Conservation (phyloP, 345 rosid genomes). For the Xanthoceras sorbifolium region DNA sequence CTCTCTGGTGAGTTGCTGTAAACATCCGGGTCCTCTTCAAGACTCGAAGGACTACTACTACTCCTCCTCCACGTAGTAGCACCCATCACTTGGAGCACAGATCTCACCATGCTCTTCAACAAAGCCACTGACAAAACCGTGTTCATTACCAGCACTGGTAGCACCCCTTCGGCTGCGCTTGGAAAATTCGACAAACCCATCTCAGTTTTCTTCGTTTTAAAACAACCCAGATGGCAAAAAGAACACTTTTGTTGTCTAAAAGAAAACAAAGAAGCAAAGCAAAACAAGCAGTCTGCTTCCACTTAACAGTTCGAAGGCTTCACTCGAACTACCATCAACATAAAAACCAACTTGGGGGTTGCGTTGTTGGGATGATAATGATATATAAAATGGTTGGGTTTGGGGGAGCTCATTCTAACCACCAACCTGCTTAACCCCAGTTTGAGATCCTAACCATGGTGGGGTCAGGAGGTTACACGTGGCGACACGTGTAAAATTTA, state of each 20-base stretch:
- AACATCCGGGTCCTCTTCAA: constrained; percentile 31
- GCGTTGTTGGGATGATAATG: too few relatives aligned
- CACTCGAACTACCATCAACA: not conserved
- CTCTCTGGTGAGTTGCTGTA: constrained; percentile 5
- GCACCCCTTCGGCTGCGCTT: constrained; percentile 55
- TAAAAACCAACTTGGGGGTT: not conserved
- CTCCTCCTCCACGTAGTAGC: not conserved
- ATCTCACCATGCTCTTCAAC: constrained; percentile 57
- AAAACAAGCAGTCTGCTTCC: not conserved
- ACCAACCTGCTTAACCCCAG: constrained; percentile 27
- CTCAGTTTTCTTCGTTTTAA: not conserved
- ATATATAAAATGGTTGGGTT: not conserved
- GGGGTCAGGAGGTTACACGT: constrained; percentile 30
- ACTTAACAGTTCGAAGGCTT: not conserved
- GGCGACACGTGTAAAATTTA: constrained; percentile 44
- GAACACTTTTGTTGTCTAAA: not conserved
- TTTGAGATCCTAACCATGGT: constrained; percentile 12
- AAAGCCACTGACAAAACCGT: constrained; percentile 58
- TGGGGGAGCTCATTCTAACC: constrained; percentile 15
- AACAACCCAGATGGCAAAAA: not conserved
- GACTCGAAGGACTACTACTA: constrained; percentile 1
- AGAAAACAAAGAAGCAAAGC: too few relatives aligned
- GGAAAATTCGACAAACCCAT: constrained; percentile 86
- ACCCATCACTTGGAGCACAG: constrained; percentile 45
- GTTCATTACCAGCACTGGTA: constrained; percentile 70